These are phyloP conservation scores for Terfezia claveryi DNA, from an alignment of 495 filamentous ascomycete species.

Conservation along the genomic window DNA sequence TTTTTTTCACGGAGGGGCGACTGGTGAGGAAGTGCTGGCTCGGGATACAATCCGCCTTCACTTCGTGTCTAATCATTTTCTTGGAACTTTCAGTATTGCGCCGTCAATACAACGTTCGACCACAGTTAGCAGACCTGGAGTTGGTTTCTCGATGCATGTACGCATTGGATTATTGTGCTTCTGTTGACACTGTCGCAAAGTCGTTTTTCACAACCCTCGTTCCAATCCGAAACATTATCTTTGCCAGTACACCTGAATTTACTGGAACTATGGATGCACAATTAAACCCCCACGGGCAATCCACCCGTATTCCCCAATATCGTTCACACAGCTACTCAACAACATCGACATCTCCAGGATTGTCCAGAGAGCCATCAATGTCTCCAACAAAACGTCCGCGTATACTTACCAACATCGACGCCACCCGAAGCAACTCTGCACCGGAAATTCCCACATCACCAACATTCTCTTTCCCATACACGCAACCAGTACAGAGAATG, in stretches of 20 bases:
- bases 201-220: constrained; percentile 8
- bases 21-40: constrained; percentile 17
- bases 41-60: constrained; percentile 17
- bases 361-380: not conserved
- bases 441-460: not conserved
- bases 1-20: constrained; percentile 13
- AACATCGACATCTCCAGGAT: no score
- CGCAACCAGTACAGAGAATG: no score
- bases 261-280: no score
- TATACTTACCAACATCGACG: not conserved
- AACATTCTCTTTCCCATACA: not conserved
- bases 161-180: constrained; percentile 9
- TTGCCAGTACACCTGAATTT: not conserved
- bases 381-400: not conserved
- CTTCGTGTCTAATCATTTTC: constrained; percentile 8
- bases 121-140: not conserved
- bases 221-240: constrained; percentile 1
- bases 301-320: no score
- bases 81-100: constrained; percentile 5
- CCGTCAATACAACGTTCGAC: not conserved
- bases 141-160: constrained; percentile 6
- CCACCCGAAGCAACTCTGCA: not conserved
- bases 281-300: no score
- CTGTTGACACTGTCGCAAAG: constrained; percentile 9
- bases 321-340: no score